A percentile compares a stretch with the other conserved stretches of the same genome.
Evolutionary conservation across 192 early-diverging fungal genomes (phyloP).

Genomic region (Coemansia sp.): DNA sequence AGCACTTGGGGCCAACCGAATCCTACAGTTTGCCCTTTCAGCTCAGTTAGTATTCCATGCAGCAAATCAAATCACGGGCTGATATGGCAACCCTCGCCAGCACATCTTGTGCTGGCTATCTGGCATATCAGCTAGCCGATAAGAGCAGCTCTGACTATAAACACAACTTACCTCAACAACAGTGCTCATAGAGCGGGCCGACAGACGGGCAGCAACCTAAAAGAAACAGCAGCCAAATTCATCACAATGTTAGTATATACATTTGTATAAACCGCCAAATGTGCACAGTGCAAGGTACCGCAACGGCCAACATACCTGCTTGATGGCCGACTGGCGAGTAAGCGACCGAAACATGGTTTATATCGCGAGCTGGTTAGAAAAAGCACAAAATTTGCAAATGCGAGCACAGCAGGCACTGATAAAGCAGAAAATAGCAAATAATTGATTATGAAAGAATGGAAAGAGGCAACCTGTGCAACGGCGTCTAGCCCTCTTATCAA

Average conservation of each 20-base stretch:
- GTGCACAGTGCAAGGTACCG: not conserved
- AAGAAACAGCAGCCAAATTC: not conserved
- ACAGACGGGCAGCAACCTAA: slow-evolving; percentile 50
- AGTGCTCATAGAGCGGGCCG: slow-evolving; percentile 46
- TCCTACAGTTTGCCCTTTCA: slow-evolving; percentile 22
- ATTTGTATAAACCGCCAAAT: too few relatives aligned
- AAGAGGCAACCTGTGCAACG: not conserved
- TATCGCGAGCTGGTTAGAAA: slow-evolving; percentile 1
- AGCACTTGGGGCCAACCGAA: slow-evolving; percentile 56
- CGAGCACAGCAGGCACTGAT: not conserved
- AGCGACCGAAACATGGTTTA: slow-evolving; percentile 35
- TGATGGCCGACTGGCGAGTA: slow-evolving; percentile 39
- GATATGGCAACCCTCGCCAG: too few relatives aligned
- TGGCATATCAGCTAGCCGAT: too few relatives aligned
- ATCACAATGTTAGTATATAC: too few relatives aligned
- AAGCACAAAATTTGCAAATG: not conserved
- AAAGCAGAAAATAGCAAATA: slow-evolving; percentile 5
- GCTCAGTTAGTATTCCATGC: too few relatives aligned
- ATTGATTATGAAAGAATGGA: not conserved
- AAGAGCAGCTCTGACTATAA: not conserved
- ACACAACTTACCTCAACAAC: slow-evolving; percentile 39
- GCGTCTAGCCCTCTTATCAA: too few relatives aligned
- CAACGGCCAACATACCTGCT: slow-evolving; percentile 38
- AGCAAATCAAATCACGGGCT: too few relatives aligned
- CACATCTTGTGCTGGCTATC: too few relatives aligned